Evolutionary conservation across 305 asterid species (phyloP).

Genomic region (Fraxinus nigra): DNA sequence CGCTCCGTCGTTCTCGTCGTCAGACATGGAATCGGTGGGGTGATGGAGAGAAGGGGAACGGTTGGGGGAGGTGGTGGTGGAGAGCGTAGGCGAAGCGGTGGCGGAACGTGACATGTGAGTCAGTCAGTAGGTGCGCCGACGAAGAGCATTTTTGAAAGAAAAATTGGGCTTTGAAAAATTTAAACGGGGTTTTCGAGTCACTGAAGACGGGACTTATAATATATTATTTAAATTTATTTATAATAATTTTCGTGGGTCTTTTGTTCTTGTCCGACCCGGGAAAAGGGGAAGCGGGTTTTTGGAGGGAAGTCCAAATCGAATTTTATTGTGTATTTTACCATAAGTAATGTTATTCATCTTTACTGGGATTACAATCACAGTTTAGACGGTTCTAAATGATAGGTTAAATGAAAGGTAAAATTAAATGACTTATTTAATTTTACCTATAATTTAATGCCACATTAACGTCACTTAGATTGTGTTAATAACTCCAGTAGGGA

Average conservation of each 20-base stretch:
- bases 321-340: not conserved
- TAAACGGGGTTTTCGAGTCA: conserved; percentile 20
- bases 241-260: not conserved
- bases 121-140: conserved; percentile 36
- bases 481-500: too few relatives aligned
- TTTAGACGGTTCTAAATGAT: too few relatives aligned
- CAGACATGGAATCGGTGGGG: conserved; percentile 21
- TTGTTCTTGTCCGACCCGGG: not conserved
- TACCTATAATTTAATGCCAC: too few relatives aligned
- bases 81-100: conserved; percentile 33
- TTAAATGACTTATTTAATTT: too few relatives aligned
- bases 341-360: too few relatives aligned
- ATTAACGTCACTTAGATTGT: too few relatives aligned
- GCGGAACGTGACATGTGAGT: conserved; percentile 31
- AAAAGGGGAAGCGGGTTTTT: not conserved
- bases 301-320: conserved; percentile 4
- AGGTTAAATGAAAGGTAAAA: too few relatives aligned
- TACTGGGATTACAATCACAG: too few relatives aligned
- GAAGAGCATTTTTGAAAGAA: conserved; percentile 25
- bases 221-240: not conserved
- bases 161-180: conserved; percentile 30
- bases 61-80: conserved; percentile 24
- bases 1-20: conserved; percentile 22
- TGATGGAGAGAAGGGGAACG: not conserved
- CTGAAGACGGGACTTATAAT: not conserved